Evolutionary conservation across 495 filamentous ascomycete genomes (phyloP).

Genomic region (Aspergillus sparsus): DNA sequence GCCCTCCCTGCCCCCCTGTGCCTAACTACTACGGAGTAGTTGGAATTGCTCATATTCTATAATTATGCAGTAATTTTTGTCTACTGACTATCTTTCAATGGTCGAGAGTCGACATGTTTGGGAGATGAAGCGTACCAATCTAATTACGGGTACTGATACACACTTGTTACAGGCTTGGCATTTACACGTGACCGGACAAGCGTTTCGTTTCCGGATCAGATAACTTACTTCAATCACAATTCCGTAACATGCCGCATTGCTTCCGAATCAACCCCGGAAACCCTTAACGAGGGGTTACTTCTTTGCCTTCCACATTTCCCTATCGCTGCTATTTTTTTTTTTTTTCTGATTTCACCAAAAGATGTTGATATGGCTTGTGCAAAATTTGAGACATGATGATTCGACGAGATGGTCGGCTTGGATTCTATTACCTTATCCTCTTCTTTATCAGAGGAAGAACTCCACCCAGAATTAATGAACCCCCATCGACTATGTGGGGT

Average conservation of each 20-base stretch:
- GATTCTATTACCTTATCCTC: background rate
- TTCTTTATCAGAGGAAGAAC: background rate
- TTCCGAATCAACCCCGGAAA: background rate
- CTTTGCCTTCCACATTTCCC: no score
- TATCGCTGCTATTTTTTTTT: no score
- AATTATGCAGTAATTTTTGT: background rate
- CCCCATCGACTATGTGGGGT: conserved; percentile 8
- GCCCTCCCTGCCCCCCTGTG: background rate
- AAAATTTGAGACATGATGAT: no score
- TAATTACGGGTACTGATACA: no score
- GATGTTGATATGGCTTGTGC: no score
- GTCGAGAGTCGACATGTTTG: background rate
- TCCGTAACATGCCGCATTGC: background rate
- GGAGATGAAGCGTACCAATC: no score
- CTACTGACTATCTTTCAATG: background rate
- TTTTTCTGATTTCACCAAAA: no score
- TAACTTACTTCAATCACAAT: conserved; percentile 12
- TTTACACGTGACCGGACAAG: conserved; percentile 6
- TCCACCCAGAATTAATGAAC: background rate
- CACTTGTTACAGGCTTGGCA: no score
- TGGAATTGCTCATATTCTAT: background rate
- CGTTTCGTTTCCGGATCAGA: conserved; percentile 24
- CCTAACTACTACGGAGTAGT: background rate
- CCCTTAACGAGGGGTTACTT: background rate
- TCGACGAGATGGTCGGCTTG: background rate